Base-by-base conservation (phyloP, 768 basidiomycete genomes). In the Phanerodontia chrysosporium region DNA sequence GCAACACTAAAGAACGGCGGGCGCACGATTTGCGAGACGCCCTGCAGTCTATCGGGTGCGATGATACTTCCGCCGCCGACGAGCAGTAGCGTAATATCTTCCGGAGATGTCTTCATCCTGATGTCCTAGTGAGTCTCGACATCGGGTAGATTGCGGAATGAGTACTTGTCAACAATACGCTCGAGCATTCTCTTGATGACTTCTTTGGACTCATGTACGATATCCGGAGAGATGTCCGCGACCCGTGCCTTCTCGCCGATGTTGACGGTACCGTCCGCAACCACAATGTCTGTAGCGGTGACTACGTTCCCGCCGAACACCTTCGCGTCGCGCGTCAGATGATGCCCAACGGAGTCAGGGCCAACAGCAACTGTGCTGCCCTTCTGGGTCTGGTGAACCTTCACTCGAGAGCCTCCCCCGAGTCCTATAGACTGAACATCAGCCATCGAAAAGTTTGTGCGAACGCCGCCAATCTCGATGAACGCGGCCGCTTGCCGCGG, bases 21-120 rank as follows among this genome's bases (percentile, higher is more conserved):
- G 14, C 77, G 73, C 55, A 81, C 74, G 18, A 85, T 76, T 54
- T 74, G 75, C 52, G 75, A 76, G 3, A 86, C 79, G 9, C 86
- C 86, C 30, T 67, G 71, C 0, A 88, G 75, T 10, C 70, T 52
- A 9, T 76, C 69, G 0, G 86, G 84, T 10, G 80, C 75, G 32
- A 88, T 74, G 63, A 87, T 81, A 0, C 83, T 80, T 4, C 86
- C 86, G 16, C 86, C 86, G 24, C 86, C 86, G 36, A 87, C 86
- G 1, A 88, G 76, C 28, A 85, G 76, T 12, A 86, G 75, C 25
- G 83, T 79, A 45, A 80, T 75, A 64, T 82, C 80, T 25, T 79
- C 78, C 1, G 79, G 78, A 30, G 78, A 80, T 3, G 85, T 87
- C 74, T 88, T 88, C 84, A 88, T 86, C 25, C 70, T 69, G 55